phyloP scores from a whole-genome alignment of 2,329 filamentous ascomycete species.

The Aspergillus versicolor region DNA sequence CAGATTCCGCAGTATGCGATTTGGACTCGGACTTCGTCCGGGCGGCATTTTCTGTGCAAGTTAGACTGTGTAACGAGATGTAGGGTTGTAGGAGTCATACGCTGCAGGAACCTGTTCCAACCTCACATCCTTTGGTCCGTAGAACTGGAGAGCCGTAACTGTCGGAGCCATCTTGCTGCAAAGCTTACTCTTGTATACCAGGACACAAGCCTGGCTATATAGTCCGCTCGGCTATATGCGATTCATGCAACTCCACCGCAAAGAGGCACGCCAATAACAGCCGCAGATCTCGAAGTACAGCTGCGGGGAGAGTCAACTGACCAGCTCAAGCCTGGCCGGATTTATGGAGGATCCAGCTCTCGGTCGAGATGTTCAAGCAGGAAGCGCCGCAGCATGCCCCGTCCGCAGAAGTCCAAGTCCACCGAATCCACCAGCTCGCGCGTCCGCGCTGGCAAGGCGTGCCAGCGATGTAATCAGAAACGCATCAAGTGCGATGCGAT shows the following conservation, averaged over 20 bases:
- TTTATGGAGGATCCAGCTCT: no score
- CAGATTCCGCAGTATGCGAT: constrained; percentile 9
- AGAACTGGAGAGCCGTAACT: not conserved
- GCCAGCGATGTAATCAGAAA: not conserved
- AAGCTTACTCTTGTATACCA: not conserved
- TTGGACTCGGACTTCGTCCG: constrained; percentile 4
- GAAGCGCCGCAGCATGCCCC: no score
- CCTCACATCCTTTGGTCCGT: not conserved
- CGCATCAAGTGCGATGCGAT: not conserved
- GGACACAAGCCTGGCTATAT: not conserved
- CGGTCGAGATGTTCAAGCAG: no score
- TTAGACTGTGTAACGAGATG: not conserved
- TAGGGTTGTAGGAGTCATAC: not conserved
- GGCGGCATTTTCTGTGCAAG: not conserved
- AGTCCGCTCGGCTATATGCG: no score
- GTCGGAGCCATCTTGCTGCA: not conserved
- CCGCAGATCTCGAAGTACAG: no score
- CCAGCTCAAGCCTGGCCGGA: no score
- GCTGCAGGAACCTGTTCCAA: not conserved
- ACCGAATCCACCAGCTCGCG: not conserved
- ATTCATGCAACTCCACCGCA: no score
- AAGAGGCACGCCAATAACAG: no score
- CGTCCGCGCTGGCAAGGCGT: not conserved
- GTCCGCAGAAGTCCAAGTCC: no score
- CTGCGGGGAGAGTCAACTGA: no score